These are phyloP conservation scores for Fistulifera solaris DNA, from an alignment of 108 stramenopile genomes.

Conservation along the genomic window DNA sequence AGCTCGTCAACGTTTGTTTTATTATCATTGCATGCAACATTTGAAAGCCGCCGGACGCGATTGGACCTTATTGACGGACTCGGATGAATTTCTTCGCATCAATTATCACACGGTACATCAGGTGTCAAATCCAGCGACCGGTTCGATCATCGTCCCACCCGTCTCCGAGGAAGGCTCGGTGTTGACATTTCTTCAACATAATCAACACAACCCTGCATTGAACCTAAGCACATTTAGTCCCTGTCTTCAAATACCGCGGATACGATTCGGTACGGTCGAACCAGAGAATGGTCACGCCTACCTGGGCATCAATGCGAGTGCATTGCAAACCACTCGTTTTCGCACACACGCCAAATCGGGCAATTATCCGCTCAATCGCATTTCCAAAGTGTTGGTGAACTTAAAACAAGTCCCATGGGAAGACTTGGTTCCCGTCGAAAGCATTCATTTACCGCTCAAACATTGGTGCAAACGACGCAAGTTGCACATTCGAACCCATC, in stretches of 20 bases:
- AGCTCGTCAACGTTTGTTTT: conserved; percentile 39
- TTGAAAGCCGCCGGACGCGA: conserved; percentile 16
- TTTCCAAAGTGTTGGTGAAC: conserved; percentile 51
- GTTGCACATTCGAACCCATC: conserved; percentile 13
- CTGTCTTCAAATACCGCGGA: conserved; percentile 35
- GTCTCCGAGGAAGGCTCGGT: conserved; percentile 20
- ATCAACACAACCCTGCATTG: conserved; percentile 4
- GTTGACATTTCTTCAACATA: conserved; percentile 11
- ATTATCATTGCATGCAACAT: conserved; percentile 29
- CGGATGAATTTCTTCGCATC: conserved; percentile 47
- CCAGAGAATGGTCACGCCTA: background rate
- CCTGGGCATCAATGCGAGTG: conserved; percentile 17
- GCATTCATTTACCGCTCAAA: conserved; percentile 33
- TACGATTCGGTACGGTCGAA: conserved; percentile 22
- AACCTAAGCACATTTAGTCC: conserved; percentile 14
- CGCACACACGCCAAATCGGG: conserved; percentile 22
- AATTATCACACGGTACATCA: conserved; percentile 14
- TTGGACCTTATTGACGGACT: conserved; percentile 51
- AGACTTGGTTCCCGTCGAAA: conserved; percentile 31
- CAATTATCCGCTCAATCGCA: conserved; percentile 29
- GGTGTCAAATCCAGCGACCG: conserved; percentile 1
- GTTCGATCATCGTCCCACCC: conserved; percentile 1
- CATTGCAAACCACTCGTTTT: conserved; percentile 50
- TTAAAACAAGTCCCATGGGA: conserved; percentile 32
- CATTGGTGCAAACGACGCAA: conserved; percentile 20